Conservation (phyloP, 2,329 filamentous ascomycete genomes). For the Raffaelea deltoideospora region DNA sequence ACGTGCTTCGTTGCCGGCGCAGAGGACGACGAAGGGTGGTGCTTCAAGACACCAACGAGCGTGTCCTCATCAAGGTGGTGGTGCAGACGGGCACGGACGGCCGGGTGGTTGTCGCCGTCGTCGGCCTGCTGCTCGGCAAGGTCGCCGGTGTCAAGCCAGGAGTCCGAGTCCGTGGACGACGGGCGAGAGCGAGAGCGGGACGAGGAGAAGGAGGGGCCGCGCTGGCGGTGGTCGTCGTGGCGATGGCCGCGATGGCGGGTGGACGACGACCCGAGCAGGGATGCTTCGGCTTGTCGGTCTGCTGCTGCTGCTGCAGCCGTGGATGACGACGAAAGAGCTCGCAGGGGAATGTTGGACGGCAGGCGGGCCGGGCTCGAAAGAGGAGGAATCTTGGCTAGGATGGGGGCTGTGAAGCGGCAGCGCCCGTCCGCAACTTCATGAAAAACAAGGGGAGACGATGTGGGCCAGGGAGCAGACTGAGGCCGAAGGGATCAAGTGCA, state of each 20-base stretch:
- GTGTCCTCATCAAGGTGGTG: constrained; percentile 49
- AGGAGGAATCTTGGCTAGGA: constrained; percentile 66
- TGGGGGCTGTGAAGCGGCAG: constrained; percentile 65
- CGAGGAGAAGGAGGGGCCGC: constrained; percentile 10
- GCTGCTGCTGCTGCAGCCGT: constrained; percentile 19
- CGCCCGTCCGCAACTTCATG: constrained; percentile 39
- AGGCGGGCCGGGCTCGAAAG: constrained; percentile 51
- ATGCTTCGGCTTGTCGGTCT: not conserved
- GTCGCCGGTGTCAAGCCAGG: constrained; percentile 91
- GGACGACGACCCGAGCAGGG: constrained; percentile 10
- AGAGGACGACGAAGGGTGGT: constrained; percentile 15
- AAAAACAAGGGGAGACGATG: constrained; percentile 2
- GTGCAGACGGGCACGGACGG: constrained; percentile 55
- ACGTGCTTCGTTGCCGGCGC: constrained; percentile 42
- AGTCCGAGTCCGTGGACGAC: constrained; percentile 24
- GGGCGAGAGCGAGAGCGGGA: constrained; percentile 27
- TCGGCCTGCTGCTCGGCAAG: constrained; percentile 78
- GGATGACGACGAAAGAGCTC: constrained; percentile 37
- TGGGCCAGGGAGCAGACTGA: not conserved
- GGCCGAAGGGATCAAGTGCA: not conserved
- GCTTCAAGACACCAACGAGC: constrained; percentile 33
- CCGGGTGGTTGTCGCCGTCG: constrained; percentile 49
- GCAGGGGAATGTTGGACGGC: constrained; percentile 75
- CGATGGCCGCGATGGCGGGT: constrained; percentile 9
- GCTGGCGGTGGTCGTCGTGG: constrained; percentile 21